A percentile compares a stretch with the other conserved stretches of the same genome.
phyloP scores from a whole-genome alignment of 371 early-diverging fungal genomes.

The Mortierella sp. region DNA sequence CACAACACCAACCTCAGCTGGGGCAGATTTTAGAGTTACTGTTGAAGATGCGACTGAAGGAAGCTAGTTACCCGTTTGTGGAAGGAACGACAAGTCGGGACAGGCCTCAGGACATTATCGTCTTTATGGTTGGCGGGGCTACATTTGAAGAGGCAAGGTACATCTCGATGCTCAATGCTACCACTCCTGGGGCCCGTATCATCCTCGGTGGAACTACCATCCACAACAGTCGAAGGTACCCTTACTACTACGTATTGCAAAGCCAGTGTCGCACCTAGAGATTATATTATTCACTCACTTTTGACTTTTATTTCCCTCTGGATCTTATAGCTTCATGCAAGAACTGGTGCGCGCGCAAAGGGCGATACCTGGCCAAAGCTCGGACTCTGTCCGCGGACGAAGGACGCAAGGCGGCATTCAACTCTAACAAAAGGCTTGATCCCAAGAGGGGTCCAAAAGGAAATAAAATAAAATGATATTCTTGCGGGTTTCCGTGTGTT shows the following conservation, averaged over 20 bases:
- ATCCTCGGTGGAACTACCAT: slow-evolving; percentile 92
- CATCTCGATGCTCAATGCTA: slow-evolving; percentile 82
- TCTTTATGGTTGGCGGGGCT: slow-evolving; percentile 94
- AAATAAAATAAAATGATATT: neutral
- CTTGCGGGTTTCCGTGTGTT: no score
- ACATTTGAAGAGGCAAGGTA: slow-evolving; percentile 94
- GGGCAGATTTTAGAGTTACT: slow-evolving; percentile 82
- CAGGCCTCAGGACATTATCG: slow-evolving; percentile 94
- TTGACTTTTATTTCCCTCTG: neutral
- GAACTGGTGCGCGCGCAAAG: slow-evolving; percentile 45
- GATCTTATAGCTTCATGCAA: slow-evolving; percentile 44
- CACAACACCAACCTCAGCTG: slow-evolving; percentile 93
- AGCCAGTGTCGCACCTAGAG: no score
- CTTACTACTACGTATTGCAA: neutral
- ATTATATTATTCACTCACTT: neutral
- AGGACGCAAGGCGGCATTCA: slow-evolving; percentile 20
- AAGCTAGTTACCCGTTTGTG: slow-evolving; percentile 83
- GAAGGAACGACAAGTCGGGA: slow-evolving; percentile 67
- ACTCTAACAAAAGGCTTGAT: neutral
- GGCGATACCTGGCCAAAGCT: slow-evolving; percentile 18
- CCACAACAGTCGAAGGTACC: slow-evolving; percentile 78
- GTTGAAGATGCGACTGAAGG: slow-evolving; percentile 86
- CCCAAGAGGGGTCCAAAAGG: neutral
- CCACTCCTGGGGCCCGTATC: slow-evolving; percentile 82
- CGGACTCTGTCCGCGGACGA: slow-evolving; percentile 22